Evolutionary conservation across 495 filamentous ascomycete species (phyloP).

Genomic region (Melanomma pulvis-pyrius): DNA sequence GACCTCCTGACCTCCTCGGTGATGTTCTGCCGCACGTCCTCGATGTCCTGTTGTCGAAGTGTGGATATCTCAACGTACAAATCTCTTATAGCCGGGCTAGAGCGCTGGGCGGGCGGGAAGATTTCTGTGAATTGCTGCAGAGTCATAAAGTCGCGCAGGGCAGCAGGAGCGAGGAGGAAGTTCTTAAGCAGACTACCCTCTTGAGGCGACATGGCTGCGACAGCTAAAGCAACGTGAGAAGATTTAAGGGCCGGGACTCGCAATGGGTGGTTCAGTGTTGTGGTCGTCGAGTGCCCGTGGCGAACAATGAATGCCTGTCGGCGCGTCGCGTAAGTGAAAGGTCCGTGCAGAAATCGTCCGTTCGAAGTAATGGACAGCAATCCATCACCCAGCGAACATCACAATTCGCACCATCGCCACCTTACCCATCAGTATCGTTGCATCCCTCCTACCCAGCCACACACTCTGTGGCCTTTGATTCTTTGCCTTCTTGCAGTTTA

Average conservation of each 20-base stretch:
- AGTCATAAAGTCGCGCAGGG: constrained; percentile 71
- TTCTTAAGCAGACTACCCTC: constrained; percentile 73
- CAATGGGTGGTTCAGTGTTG: neutral
- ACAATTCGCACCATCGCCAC: neutral
- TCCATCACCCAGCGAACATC: constrained; percentile 1
- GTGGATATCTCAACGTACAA: constrained; percentile 82
- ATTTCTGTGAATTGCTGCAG: constrained; percentile 73
- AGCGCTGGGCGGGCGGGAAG: constrained; percentile 70
- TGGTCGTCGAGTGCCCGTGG: neutral
- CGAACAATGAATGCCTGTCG: neutral
- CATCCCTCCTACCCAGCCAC: neutral
- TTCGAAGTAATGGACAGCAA: neutral
- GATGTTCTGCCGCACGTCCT: constrained; percentile 69
- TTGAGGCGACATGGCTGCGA: constrained; percentile 64
- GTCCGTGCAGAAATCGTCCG: neutral
- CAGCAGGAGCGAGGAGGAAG: constrained; percentile 75
- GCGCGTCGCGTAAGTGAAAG: constrained; percentile 13
- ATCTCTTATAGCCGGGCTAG: constrained; percentile 69
- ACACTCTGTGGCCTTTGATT: neutral
- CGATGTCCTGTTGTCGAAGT: constrained; percentile 67
- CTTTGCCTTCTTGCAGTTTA: neutral
- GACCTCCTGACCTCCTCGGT: constrained; percentile 65
- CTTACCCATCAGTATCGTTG: constrained; percentile 7
- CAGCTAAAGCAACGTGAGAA: neutral
- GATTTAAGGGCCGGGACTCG: neutral